phyloP scores from a whole-genome alignment of 306 rosid species.

The Astragalus membranaceus region DNA sequence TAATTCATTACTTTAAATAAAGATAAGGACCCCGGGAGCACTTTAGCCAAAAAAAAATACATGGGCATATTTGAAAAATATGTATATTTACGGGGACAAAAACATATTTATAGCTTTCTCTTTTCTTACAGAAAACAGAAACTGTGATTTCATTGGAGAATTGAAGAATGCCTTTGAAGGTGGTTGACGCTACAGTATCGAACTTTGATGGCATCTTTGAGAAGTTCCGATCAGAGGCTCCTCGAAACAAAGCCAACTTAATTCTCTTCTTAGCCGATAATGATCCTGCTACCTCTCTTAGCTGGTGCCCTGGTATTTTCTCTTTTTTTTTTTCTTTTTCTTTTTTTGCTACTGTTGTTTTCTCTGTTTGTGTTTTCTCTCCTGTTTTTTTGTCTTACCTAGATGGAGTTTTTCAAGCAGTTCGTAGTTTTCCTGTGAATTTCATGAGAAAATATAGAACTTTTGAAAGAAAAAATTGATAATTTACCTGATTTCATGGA shows the following conservation, averaged over 20 bases:
- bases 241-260: slow-evolving; percentile 51
- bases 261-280: slow-evolving; percentile 81
- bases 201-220: slow-evolving; percentile 52
- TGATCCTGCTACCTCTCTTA: slow-evolving; percentile 72
- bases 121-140: too few species aligned
- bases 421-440: background rate
- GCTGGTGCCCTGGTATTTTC: slow-evolving; percentile 85
- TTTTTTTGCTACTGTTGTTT: background rate
- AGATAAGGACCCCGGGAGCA: too few species aligned
- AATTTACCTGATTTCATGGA: background rate
- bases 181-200: slow-evolving; percentile 52
- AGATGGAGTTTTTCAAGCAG: background rate
- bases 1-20: too few species aligned
- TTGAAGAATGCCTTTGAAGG: slow-evolving; percentile 55
- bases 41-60: too few species aligned
- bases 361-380: background rate
- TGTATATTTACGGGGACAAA: too few species aligned
- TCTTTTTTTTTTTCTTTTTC: background rate
- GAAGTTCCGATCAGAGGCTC: slow-evolving; percentile 57
- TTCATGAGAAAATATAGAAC: background rate
- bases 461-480: background rate
- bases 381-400: too few species aligned
- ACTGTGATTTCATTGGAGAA: background rate
- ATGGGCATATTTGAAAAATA: too few species aligned
- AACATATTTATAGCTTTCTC: too few species aligned